Conservation (phyloP, 2,329 filamentous ascomycete species). For the Sarocladium oryzae region DNA sequence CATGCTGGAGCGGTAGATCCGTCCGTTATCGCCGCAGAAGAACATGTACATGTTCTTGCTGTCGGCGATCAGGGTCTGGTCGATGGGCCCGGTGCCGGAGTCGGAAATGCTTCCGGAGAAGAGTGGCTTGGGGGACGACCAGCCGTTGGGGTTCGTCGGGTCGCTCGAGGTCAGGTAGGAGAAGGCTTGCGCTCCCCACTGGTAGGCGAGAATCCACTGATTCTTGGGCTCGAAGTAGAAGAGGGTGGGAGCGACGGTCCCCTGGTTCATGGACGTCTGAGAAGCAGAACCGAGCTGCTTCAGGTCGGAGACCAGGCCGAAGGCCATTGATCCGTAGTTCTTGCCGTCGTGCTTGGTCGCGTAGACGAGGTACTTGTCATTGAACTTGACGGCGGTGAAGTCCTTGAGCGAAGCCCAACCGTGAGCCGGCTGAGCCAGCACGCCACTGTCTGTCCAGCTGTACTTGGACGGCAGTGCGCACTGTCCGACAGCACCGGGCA, state of each 20-base stretch:
- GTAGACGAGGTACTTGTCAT: conserved; percentile 56
- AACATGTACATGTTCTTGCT: conserved; percentile 58
- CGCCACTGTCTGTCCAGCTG: conserved; percentile 45
- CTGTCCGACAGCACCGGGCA: background rate
- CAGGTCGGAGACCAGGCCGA: conserved; percentile 48
- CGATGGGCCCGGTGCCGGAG: conserved; percentile 49
- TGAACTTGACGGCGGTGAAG: conserved; percentile 49
- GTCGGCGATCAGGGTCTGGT: conserved; percentile 60
- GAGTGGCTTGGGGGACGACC: conserved; percentile 47
- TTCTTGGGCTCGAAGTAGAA: conserved; percentile 57
- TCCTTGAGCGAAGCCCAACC: conserved; percentile 57
- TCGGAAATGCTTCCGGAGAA: conserved; percentile 48
- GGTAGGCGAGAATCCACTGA: conserved; percentile 59
- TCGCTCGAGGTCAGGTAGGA: conserved; percentile 53
- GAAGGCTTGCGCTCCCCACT: conserved; percentile 56
- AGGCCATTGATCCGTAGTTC: conserved; percentile 52
- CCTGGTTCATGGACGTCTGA: conserved; percentile 43
- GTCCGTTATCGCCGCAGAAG: conserved; percentile 61
- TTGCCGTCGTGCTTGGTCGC: conserved; percentile 39
- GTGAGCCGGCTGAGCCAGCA: conserved; percentile 43
- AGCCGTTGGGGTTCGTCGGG: conserved; percentile 50
- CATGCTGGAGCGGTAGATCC: conserved; percentile 59
- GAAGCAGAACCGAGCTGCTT: conserved; percentile 40
- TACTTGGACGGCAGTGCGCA: conserved; percentile 50
- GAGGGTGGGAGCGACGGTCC: conserved; percentile 52